Base-by-base conservation (phyloP, 768 basidiomycete species). In the Chiua virens region DNA sequence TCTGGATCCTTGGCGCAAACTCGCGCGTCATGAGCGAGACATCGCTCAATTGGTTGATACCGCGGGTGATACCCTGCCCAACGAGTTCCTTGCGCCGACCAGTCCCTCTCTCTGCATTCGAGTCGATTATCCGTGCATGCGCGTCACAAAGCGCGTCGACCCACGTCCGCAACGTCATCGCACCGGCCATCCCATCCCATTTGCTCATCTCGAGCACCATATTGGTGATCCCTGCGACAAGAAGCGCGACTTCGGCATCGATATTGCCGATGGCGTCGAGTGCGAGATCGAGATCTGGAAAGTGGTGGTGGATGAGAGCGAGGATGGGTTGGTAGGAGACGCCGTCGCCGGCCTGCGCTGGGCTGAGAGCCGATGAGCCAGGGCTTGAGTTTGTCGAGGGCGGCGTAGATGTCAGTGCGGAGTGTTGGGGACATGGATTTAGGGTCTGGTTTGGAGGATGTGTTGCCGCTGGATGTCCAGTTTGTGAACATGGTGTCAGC, bases 141-240 rank as follows among this genome's bases (percentile, higher is more conserved):
- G 73, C 76, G 28, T 74, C 73, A 8, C 73, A 67, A n/a, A 82
- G 67, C 1, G 67, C 60, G 45, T 82, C 79, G 5, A 73, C 73
- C 80, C 79, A 81, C 10, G 78, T 80, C 32, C 77, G 72, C 73
- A 80, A 77, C 36, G 79, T 74, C 78, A 80, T 79, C 25, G 71
- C 79, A 7, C 77, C 77, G 4, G 79, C 75, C 77, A 80, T 79
- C 8, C 75, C 75, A 49, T 80, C 78, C 79, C 78, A 79, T 62
- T 73, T 76, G 62, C 78, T 80, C 67, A 79, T 73, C 62, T 79
- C 78, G 54, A 81, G 60, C 20, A 78, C 67, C 78, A 79, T 76
- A 55, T 80, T 78, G 50, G 80, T 79, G 38, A 79, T 65, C 11
- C 79, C 80, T 18, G 78, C 78, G 9, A 81, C 74, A 51, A 80